Conservation (phyloP, 208 protist genomes). For the Leptomonas pyrrhocoris region DNA sequence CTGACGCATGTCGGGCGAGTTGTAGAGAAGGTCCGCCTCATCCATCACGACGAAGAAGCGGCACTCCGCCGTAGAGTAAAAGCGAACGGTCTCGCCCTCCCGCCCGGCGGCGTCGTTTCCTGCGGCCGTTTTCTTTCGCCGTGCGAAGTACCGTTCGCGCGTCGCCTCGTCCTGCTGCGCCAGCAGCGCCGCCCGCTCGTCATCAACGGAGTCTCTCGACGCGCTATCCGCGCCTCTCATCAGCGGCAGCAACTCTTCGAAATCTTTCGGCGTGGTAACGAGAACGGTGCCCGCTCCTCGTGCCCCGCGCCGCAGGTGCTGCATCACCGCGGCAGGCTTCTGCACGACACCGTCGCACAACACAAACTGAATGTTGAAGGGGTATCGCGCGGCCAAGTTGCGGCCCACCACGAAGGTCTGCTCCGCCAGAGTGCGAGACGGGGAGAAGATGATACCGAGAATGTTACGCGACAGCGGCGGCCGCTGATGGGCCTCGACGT, state of each 20-base stretch:
- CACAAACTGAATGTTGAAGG: slow-evolving; percentile 75
- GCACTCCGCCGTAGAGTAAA: slow-evolving; percentile 18
- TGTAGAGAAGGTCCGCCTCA: slow-evolving; percentile 87
- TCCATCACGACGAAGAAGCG: slow-evolving; percentile 85
- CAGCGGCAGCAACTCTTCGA: slow-evolving; percentile 49
- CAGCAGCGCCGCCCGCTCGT: slow-evolving; percentile 33
- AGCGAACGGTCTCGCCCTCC: slow-evolving; percentile 11
- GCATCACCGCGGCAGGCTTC: slow-evolving; percentile 40
- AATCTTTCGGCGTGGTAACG: slow-evolving; percentile 81
- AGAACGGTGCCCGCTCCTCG: slow-evolving; percentile 78
- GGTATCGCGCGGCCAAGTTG: slow-evolving; percentile 67
- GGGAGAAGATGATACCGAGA: slow-evolving; percentile 77
- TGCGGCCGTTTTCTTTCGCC: background rate
- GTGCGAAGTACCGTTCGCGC: slow-evolving; percentile 39
- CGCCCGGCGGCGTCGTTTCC: background rate
- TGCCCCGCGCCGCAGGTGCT: slow-evolving; percentile 45
- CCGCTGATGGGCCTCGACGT: slow-evolving; percentile 40
- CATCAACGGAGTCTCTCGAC: background rate
- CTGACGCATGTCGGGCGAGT: slow-evolving; percentile 65
- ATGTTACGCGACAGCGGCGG: slow-evolving; percentile 75
- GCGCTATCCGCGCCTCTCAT: slow-evolving; percentile 13
- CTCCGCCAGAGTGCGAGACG: slow-evolving; percentile 82
- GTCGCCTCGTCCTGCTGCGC: slow-evolving; percentile 66
- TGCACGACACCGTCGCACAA: slow-evolving; percentile 80
- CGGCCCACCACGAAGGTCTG: slow-evolving; percentile 87